Evolutionary conservation across 495 filamentous ascomycete genomes (phyloP).

Genomic region (Neurospora sp.): DNA sequence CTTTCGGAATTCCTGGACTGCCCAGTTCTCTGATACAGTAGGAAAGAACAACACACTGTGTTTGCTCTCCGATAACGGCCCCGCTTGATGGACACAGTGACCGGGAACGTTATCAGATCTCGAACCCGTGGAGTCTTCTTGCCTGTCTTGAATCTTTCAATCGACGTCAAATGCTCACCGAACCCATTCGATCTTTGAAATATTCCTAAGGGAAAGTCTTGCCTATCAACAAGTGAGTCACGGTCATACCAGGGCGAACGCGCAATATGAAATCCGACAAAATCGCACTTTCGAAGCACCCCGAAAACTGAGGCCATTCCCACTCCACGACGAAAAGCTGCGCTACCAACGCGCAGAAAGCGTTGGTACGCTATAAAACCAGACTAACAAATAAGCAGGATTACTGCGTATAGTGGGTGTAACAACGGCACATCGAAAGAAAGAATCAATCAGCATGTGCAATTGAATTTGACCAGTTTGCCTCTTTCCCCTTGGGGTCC

Average conservation of each 20-base stretch:
- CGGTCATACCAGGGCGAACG: background rate
- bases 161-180: background rate
- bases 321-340: background rate
- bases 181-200: background rate
- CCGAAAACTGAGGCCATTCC: background rate
- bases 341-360: background rate
- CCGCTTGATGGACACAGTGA: background rate
- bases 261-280: background rate
- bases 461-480: background rate
- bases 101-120: background rate
- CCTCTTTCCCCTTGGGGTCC: background rate
- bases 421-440: background rate
- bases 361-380: background rate
- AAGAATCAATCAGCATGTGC: background rate
- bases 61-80: background rate
- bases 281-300: background rate
- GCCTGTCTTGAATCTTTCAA: background rate
- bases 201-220: background rate
- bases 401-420: background rate
- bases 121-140: background rate
- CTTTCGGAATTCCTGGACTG: background rate
- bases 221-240: background rate
- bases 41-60: background rate
- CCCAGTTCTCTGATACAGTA: background rate
- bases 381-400: background rate